phyloP scores from a whole-genome alignment of 2,329 filamentous ascomycete genomes.

The Cladophialophora psammophila region DNA sequence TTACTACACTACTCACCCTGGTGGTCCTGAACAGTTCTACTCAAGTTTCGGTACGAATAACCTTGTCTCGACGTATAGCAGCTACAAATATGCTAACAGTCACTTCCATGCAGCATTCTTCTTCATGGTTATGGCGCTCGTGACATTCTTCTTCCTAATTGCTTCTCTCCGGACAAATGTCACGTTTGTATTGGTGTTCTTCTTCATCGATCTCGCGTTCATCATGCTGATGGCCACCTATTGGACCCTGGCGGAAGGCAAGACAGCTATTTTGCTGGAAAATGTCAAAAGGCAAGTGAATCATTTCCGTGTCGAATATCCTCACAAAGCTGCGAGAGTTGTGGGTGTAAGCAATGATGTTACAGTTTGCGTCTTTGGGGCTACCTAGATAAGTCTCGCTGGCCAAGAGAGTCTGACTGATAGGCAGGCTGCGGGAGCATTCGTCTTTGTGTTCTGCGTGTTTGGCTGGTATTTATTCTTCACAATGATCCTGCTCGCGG shows the following conservation, averaged over 20 bases:
- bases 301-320: not conserved
- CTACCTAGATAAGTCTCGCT: too few species aligned
- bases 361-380: too few species aligned
- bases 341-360: too few species aligned
- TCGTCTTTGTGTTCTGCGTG: slow-evolving; percentile 58
- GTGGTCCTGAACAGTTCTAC: slow-evolving; percentile 16
- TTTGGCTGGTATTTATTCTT: slow-evolving; percentile 64
- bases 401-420: slow-evolving; percentile 5
- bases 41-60: slow-evolving; percentile 45
- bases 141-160: slow-evolving; percentile 71
- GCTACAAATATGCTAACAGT: slow-evolving; percentile 20
- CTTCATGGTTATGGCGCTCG: slow-evolving; percentile 68
- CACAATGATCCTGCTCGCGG: slow-evolving; percentile 59
- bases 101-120: slow-evolving; percentile 59
- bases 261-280: slow-evolving; percentile 17
- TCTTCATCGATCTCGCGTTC: slow-evolving; percentile 55
- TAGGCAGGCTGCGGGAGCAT: slow-evolving; percentile 54
- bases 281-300: slow-evolving; percentile 22
- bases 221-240: slow-evolving; percentile 27
- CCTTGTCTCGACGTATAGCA: not conserved
- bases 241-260: slow-evolving; percentile 59
- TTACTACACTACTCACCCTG: slow-evolving; percentile 27
- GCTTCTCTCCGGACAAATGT: slow-evolving; percentile 75
- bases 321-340: not conserved
- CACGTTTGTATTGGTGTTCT: slow-evolving; percentile 73